These are phyloP conservation scores for Solanum pennellii DNA, from an alignment of 257 asterid species.

Conservation along the genomic window DNA sequence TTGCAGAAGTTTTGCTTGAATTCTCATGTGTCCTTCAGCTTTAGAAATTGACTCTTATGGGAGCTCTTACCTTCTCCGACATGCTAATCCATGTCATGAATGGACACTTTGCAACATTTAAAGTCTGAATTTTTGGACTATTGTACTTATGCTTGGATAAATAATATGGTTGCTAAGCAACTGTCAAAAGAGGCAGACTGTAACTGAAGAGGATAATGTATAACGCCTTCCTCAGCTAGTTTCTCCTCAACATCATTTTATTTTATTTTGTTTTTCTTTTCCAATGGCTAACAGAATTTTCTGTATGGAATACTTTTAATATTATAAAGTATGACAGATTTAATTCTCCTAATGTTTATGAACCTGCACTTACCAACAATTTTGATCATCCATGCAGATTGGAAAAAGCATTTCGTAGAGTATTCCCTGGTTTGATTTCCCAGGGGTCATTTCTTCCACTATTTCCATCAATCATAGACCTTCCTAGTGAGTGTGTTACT, in stretches of 20 bases:
- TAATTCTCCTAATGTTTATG: background rate
- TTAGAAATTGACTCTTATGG: background rate
- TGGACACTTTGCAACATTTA: background rate
- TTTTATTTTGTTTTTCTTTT: background rate
- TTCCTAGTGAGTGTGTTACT: conserved; percentile 57
- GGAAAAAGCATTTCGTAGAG: conserved; percentile 39
- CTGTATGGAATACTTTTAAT: background rate
- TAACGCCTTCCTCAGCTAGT: background rate
- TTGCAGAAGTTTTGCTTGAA: background rate
- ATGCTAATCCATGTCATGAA: background rate
- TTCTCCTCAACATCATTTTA: background rate
- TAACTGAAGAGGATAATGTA: background rate
- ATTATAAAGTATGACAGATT: background rate
- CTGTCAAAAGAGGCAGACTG: background rate
- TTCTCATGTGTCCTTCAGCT: background rate
- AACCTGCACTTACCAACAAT: background rate
- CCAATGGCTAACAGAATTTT: background rate
- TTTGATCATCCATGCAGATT: conserved; percentile 33
- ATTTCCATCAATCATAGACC: conserved; percentile 66
- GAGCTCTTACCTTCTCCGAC: background rate
- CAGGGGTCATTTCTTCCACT: conserved; percentile 80
- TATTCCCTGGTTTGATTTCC: conserved; percentile 56
- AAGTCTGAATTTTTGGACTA: background rate
- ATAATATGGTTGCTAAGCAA: background rate
- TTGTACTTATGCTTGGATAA: background rate